Evolutionary conservation across 1,284 basidiomycete genomes (phyloP), one percentile per base, ranked within the genome.

Genomic region (Microbotryum silenes-acaulis): DNA sequence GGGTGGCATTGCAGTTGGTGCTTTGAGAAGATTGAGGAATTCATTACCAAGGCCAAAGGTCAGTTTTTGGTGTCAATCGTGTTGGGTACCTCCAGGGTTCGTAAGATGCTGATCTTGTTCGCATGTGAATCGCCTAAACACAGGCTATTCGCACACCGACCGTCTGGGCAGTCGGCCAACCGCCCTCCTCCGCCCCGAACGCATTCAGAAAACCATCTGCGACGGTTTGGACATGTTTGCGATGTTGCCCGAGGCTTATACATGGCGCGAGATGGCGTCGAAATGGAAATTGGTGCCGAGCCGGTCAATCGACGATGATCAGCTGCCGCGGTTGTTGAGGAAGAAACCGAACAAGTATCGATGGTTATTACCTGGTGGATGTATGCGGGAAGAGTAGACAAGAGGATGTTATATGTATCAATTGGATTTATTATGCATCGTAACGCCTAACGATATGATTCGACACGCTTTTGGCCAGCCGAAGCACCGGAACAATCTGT

Each of bases 211-310:
- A 45, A 81, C 78, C 10, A 82, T 86, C 55, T 86, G 85, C 69
- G 73, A 74, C 48, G 84, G 84, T 7, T 80, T 80, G 63, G 84
- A 86, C 65, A 81, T 85, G 25, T 59, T 59, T n/a, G 80, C 78
- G 8, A 84, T 84, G 83, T 72, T 85, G 12, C 84, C 84, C 18
- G 84, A 86, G 72, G 83, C 82, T 0, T 84, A 83, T 71, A 80
- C 79, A 52, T 75, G 78, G 52, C 52, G 62, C 47, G 61, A 70
- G 48, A 50, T 70, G 48, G 56, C 63, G 29, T 20, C 51, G 52
- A 59, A 64, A 51, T 69, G 62, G 57, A 55, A 46, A 14, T 42
- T 69, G 51, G 21, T 64, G 14, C 56, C 61, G 64, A 75, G 21
- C 51, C 75, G 78, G 57, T 77, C 77, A 25, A 76, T 79, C 5